phyloP scores from a whole-genome alignment of 2,329 filamentous ascomycete species.

The Atkinsonella texensis region DNA sequence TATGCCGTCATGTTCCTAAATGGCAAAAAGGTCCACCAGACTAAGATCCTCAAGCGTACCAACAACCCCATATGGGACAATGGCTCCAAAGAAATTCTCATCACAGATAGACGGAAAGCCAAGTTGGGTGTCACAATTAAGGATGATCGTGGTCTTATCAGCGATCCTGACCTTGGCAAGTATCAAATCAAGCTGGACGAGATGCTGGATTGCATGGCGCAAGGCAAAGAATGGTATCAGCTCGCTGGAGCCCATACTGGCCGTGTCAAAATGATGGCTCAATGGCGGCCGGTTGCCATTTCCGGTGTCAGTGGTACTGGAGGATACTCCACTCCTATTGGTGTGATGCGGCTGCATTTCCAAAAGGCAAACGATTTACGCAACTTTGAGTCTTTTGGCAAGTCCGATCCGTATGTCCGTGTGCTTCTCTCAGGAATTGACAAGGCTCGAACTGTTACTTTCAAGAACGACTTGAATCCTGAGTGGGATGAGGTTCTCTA shows the following conservation, averaged over 20 bases:
- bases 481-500: conserved; percentile 96
- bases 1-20: conserved; percentile 85
- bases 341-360: conserved; percentile 91
- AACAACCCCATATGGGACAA: conserved; percentile 97
- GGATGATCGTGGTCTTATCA: conserved; percentile 76
- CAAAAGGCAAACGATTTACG: conserved; percentile 69
- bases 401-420: conserved; percentile 89
- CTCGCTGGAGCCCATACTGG: conserved; percentile 70
- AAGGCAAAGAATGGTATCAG: conserved; percentile 95
- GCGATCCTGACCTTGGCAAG: conserved; percentile 75
- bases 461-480: conserved; percentile 89
- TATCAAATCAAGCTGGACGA: conserved; percentile 96
- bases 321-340: conserved; percentile 86
- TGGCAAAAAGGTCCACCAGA: conserved; percentile 78
- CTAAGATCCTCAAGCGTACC: conserved; percentile 87
- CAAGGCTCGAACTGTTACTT: conserved; percentile 86
- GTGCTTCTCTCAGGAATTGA: conserved; percentile 83
- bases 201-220: conserved; percentile 78
- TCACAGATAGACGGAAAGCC: conserved; percentile 84
- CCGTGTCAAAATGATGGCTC: conserved; percentile 76
- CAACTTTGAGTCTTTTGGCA: conserved; percentile 90
- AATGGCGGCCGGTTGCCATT: conserved; percentile 92
- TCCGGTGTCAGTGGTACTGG: conserved; percentile 69
- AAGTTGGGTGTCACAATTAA: conserved; percentile 89
- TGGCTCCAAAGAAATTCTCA: conserved; percentile 83